Conservation (phyloP, 2,329 filamentous ascomycete species). For the Thielaviopsis punctulata region DNA sequence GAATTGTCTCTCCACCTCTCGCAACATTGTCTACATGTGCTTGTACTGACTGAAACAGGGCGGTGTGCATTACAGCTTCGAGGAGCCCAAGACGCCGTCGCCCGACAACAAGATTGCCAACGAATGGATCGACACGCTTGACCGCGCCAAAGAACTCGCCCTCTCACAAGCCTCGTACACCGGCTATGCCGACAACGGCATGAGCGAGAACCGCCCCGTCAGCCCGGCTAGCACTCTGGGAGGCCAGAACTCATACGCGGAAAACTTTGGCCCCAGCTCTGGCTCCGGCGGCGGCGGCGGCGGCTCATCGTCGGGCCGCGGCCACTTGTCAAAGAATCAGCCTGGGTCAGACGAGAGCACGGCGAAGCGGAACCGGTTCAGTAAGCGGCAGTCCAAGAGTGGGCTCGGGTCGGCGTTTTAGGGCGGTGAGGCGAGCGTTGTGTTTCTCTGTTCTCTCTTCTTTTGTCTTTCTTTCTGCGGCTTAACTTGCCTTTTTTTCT, state of each 20-base stretch:
- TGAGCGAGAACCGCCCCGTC: slow-evolving; percentile 51
- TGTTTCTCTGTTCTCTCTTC: not conserved
- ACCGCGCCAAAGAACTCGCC: slow-evolving; percentile 72
- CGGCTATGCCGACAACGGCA: slow-evolving; percentile 51
- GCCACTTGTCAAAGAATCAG: slow-evolving; percentile 43
- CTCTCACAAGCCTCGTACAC: slow-evolving; percentile 47
- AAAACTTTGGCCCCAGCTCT: slow-evolving; percentile 32
- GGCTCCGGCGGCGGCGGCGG: slow-evolving; percentile 16
- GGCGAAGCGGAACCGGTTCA: slow-evolving; percentile 53
- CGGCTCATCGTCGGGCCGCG: slow-evolving; percentile 25
- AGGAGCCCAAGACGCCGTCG: slow-evolving; percentile 61
- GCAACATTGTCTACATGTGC: not conserved
- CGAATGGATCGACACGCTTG: slow-evolving; percentile 84
- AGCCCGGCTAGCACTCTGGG: slow-evolving; percentile 63
- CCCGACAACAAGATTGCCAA: slow-evolving; percentile 45
- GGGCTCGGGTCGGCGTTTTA: slow-evolving; percentile 80
- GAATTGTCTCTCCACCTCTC: not conserved
- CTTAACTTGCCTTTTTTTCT: slow-evolving; percentile 12
- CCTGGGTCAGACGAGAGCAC: slow-evolving; percentile 34
- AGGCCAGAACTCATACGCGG: slow-evolving; percentile 34
- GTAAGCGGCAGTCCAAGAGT: slow-evolving; percentile 84
- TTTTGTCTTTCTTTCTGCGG: slow-evolving; percentile 13
- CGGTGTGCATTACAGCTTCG: slow-evolving; percentile 82
- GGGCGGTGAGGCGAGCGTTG: slow-evolving; percentile 7
- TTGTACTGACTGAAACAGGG: slow-evolving; percentile 34